Evolutionary conservation across 768 basidiomycete genomes (phyloP), one percentile per base, ranked within the genome.

Genomic region (Amanita pseudoporphyria): DNA sequence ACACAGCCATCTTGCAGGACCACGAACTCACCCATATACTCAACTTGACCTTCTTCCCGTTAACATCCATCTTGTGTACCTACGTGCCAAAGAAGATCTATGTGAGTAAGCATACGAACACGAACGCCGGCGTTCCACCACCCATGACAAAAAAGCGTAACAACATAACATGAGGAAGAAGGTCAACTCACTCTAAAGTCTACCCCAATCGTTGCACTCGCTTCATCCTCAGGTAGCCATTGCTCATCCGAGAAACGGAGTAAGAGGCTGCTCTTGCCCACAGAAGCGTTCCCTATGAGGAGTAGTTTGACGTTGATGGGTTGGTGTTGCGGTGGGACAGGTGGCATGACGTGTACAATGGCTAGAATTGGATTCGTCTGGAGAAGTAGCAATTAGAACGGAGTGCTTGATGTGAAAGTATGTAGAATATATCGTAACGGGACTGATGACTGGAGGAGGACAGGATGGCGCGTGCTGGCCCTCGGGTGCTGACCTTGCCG

Each of bases 171-270:
- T 7, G 26, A 28, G 26, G 35, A 18, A 21, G 14, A 26, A n/a
- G n/a, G n/a, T n/a, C 42, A 4, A 69, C 84, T 66, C 66, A 86
- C 87, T 55, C 87, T 71, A 66, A 89, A 90, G 63, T 91, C 87
- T 1, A 90, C 87, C 7, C 87, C 82, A 58, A 87, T 89, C 21
- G 87, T 90, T 24, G 87, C 84, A 54, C 80, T 87, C 41, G 82
- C 80, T 66, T 93, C 91, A 60, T 94, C 92, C 62, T 90, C 87
- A 6, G 88, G 83, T 16, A 97, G 69, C 84, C 93, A 97, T 58
- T 90, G 87, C 67, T 95, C 88, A 62, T 97, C 94, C 2, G 93
- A 93, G 71, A 97, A 98, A n/a, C 95, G 78, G 7, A 98, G 70
- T 3, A 98, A 65, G 12, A 98, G 71, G 57, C 89, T 92, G 54